A percentile compares a stretch with the other conserved stretches of the same genome.
Evolutionary conservation across 2,329 filamentous ascomycete genomes (phyloP).

Genomic region (Epichloe sibirici): DNA sequence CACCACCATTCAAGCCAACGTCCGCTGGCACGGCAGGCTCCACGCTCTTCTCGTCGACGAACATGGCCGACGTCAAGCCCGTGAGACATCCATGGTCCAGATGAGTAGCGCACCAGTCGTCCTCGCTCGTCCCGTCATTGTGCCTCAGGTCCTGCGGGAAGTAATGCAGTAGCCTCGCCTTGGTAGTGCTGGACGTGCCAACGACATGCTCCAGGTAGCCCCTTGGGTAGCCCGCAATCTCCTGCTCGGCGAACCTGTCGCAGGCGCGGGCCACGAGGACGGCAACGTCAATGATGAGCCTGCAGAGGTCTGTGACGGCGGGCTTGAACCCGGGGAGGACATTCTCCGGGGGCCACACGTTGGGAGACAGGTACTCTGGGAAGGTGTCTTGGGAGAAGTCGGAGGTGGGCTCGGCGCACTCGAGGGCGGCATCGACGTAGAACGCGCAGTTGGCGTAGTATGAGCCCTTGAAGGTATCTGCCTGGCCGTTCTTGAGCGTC

Average conservation of each 20-base stretch:
- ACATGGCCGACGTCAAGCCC: slow-evolving; percentile 90
- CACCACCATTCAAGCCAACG: slow-evolving; percentile 9
- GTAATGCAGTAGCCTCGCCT: slow-evolving; percentile 87
- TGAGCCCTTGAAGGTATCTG: slow-evolving; percentile 70
- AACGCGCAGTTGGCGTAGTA: slow-evolving; percentile 79
- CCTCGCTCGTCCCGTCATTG: slow-evolving; percentile 37
- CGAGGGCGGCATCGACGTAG: slow-evolving; percentile 51
- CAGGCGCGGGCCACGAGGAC: slow-evolving; percentile 83
- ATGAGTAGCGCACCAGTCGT: slow-evolving; percentile 91
- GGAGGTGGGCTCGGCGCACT: slow-evolving; percentile 47
- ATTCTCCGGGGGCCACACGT: slow-evolving; percentile 67
- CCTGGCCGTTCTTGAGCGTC: slow-evolving; percentile 63
- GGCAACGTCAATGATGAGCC: slow-evolving; percentile 78
- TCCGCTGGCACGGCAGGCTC: slow-evolving; percentile 21
- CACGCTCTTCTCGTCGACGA: slow-evolving; percentile 61
- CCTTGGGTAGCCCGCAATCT: slow-evolving; percentile 62
- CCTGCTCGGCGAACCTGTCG: slow-evolving; percentile 69
- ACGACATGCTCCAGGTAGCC: slow-evolving; percentile 85
- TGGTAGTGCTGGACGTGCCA: slow-evolving; percentile 72
- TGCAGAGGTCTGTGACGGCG: slow-evolving; percentile 64
- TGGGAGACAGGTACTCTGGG: slow-evolving; percentile 79
- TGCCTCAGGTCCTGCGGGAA: slow-evolving; percentile 47
- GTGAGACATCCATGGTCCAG: slow-evolving; percentile 90
- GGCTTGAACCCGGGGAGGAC: slow-evolving; percentile 64
- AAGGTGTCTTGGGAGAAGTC: slow-evolving; percentile 51